Conservation (phyloP, 148 eudicot species). For the Cornus kousa region DNA sequence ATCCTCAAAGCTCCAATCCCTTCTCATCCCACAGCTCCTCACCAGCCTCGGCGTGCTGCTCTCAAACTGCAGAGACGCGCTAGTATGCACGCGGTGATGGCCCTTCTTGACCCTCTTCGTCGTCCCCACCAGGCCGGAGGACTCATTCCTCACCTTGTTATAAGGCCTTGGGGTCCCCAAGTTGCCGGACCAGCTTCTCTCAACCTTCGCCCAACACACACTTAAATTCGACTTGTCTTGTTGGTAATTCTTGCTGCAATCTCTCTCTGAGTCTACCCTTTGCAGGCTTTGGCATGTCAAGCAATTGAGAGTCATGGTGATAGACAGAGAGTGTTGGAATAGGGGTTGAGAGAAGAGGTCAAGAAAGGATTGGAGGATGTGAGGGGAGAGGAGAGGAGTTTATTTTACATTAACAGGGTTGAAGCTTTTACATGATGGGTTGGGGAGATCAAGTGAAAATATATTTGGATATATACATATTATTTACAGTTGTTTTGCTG, state of each 20-base stretch:
- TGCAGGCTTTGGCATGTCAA: constrained; percentile 25
- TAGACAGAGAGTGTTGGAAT: not conserved
- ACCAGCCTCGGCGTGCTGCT: constrained; percentile 44
- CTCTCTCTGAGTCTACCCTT: constrained; percentile 39
- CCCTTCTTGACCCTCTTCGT: constrained; percentile 17
- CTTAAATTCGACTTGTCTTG: constrained; percentile 4
- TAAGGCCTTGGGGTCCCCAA: constrained; percentile 18
- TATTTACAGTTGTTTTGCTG: too few relatives aligned
- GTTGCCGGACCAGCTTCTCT: constrained; percentile 52
- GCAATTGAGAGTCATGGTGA: constrained; percentile 39
- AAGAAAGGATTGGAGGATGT: not conserved
- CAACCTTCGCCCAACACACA: constrained; percentile 17
- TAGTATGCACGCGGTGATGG: constrained; percentile 19
- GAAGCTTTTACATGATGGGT: not conserved
- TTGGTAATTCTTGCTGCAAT: not conserved
- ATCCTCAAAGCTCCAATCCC: constrained; percentile 92
- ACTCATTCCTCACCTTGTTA: not conserved
- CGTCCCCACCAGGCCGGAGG: not conserved
- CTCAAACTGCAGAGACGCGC: constrained; percentile 8
- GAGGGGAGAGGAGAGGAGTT: not conserved
- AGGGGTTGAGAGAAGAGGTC: not conserved
- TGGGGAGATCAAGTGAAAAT: not conserved
- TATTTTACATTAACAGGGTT: not conserved
- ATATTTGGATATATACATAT: not conserved
- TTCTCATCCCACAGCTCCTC: constrained; percentile 72